Base-by-base conservation (phyloP, 805 yeast species). In the Metschnikowia gelsemii region DNA sequence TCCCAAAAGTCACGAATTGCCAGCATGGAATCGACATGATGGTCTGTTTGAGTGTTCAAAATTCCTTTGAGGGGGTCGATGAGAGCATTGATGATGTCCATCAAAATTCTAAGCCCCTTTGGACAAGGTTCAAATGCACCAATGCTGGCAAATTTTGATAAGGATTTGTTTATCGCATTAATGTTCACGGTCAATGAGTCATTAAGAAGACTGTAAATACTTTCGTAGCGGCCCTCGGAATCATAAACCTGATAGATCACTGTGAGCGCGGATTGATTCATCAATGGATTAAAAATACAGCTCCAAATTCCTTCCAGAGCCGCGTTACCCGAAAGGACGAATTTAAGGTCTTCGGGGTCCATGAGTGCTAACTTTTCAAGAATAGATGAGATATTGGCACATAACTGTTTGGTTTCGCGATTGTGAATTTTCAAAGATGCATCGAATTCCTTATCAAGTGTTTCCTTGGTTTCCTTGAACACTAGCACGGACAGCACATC, bases 201-300 rank as follows among this genome's bases (percentile, higher is more conserved):
- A 8, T 61, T 59, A 19, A 89, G 62, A 26, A 82, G 56, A 3
- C 72, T 73, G 34, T 71, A 76, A n/a, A 87, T 70, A 25, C 89
- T 87, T 59, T 86, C 95, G 25, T 78, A 63, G 54, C 96, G 75
- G 13, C 90, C 96, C 25, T 63, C 67, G 41, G 79, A 81, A 58
- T 88, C 95, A 59, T 78, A 84, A 0, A 86, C 78, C 50, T 86
- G 91, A 53, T 84, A 83, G 3, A 89, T 58, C 16, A 87, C 70
- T 47, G 83, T 83, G 5, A 85, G 73, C 1, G 90, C 84, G 1
- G 82, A 73, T 55, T 87, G 88, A 45, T 81, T 83, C 3, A 83
- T 61, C 13, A 75, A 69, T 0, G 89, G 79, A 0, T 90, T 79
- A 40, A 87, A 78, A 2, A 87, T 64, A 56, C 87, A 80, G 1